Conservation (phyloP, 257 asterid species). For the Ajuga chamaepitys region DNA sequence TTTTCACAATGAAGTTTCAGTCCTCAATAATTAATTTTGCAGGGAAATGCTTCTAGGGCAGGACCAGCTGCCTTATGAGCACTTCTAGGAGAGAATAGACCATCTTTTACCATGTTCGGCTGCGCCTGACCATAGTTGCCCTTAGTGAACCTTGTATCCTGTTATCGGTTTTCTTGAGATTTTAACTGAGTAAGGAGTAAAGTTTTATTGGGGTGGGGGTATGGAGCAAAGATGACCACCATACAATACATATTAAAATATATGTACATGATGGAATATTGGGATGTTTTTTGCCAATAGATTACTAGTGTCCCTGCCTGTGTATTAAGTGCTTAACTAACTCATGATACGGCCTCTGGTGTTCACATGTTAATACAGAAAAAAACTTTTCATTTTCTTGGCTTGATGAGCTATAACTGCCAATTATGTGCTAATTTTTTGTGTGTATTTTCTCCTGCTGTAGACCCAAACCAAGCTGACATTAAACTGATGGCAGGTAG, state of each 20-base stretch:
- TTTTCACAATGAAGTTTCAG: neutral
- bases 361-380: neutral
- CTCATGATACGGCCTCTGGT: neutral
- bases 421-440: neutral
- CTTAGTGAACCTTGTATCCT: neutral
- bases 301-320: neutral
- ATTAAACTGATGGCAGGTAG: slow-evolving; percentile 57
- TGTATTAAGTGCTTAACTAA: neutral
- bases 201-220: no score
- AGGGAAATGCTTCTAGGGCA: neutral
- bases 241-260: neutral
- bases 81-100: neutral
- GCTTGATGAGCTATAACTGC: neutral
- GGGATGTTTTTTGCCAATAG: neutral
- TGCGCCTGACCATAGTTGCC: neutral
- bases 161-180: slow-evolving; percentile 4
- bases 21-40: no score
- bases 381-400: neutral
- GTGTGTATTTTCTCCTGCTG: neutral
- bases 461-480: slow-evolving; percentile 13
- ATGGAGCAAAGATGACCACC: neutral
- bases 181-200: neutral
- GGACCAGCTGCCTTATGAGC: neutral
- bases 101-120: neutral
- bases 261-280: neutral